Conservation (phyloP, 352 stramenopile species). For the Pythium grandisporangium region DNA sequence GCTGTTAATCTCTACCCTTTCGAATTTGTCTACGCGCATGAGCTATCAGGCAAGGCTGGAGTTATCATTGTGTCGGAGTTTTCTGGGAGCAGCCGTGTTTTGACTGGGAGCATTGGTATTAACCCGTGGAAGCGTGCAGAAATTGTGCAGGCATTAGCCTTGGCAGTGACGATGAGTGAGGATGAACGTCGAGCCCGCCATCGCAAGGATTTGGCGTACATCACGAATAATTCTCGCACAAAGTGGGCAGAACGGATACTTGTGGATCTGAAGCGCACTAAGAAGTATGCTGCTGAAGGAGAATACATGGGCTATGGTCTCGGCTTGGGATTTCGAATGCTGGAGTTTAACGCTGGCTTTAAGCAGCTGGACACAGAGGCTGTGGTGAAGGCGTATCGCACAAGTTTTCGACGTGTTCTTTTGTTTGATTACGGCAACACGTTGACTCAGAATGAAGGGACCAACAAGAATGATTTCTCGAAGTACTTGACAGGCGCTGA, state of each 20-base stretch:
- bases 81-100: constrained; percentile 92
- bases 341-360: constrained; percentile 96
- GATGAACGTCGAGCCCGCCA: constrained; percentile 67
- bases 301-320: constrained; percentile 93
- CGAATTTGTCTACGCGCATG: constrained; percentile 81
- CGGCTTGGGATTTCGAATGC: constrained; percentile 93
- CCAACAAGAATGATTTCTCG: constrained; percentile 55
- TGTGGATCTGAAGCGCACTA: constrained; percentile 94
- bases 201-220: constrained; percentile 86
- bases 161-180: constrained; percentile 60
- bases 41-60: constrained; percentile 66
- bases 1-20: constrained; percentile 82
- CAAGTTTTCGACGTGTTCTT: constrained; percentile 86
- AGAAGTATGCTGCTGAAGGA: constrained; percentile 78
- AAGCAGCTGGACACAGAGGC: constrained; percentile 89
- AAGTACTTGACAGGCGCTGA: constrained; percentile 68
- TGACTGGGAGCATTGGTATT: constrained; percentile 94
- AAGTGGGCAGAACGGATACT: constrained; percentile 97
- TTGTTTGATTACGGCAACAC: constrained; percentile 99
- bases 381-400: constrained; percentile 86
- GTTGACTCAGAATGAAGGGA: constrained; percentile 86
- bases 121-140: constrained; percentile 97
- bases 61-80: constrained; percentile 98
- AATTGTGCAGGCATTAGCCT: constrained; percentile 62
- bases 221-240: constrained; percentile 92